A percentile compares a stretch with the other conserved stretches of the same genome.
Conservation (phyloP, 2,329 filamentous ascomycete genomes). For the Botrytis cinerea region DNA sequence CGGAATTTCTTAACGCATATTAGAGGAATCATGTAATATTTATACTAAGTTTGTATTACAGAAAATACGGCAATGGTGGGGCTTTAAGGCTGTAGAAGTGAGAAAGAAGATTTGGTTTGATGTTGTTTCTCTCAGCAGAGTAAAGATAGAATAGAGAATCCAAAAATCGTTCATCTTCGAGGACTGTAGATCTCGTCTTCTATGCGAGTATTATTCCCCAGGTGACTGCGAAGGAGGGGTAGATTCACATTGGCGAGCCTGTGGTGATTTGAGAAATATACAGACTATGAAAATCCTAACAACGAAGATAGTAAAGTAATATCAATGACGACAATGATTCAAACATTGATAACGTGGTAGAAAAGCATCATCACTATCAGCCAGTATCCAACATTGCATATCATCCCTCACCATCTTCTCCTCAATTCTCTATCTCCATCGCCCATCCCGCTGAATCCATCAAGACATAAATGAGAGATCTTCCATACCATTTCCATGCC, state of each 20-base stretch:
- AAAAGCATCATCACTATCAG: background rate
- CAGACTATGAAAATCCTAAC: background rate
- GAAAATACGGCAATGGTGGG: background rate
- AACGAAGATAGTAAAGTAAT: background rate
- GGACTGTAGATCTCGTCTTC: accelerated
- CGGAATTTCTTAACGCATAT: background rate
- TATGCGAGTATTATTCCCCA: background rate
- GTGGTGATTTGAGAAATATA: background rate
- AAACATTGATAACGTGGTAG: accelerated
- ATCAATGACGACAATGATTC: background rate
- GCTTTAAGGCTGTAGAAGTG: background rate
- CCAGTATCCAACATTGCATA: background rate
- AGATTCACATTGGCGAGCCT: background rate
- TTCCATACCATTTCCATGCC: background rate
- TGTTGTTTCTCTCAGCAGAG: no score
- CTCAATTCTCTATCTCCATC: background rate
- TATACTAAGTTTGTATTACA: background rate
- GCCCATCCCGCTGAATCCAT: accelerated
- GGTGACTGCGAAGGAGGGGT: background rate
- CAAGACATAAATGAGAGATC: background rate
- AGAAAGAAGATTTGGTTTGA: no score
- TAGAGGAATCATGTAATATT: no score
- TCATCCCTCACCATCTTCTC: background rate
- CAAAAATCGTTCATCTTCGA: background rate
- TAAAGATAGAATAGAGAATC: background rate